Evolutionary conservation across 768 basidiomycete genomes (phyloP).

Genomic region (Collybiopsis luxurians): DNA sequence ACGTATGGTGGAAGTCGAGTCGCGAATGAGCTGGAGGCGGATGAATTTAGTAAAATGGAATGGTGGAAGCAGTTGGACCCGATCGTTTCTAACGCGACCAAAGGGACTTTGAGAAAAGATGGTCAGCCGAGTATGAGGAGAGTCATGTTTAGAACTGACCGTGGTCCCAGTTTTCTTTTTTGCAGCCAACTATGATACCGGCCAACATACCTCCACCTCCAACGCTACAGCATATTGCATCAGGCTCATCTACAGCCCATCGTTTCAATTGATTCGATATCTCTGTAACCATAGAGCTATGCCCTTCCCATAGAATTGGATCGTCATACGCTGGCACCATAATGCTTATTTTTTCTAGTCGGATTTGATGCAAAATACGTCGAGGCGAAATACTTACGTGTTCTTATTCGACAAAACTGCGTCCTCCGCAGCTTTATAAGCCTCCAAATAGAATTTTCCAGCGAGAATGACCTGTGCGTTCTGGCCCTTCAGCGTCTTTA

Average conservation of each 20-base stretch:
- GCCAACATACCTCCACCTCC: conserved; percentile 74
- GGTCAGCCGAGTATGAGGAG: neutral
- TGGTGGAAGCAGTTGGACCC: conserved; percentile 76
- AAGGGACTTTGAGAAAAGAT: conserved; percentile 43
- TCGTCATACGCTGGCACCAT: conserved; percentile 74
- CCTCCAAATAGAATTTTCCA: conserved; percentile 58
- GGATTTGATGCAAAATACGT: too few species aligned
- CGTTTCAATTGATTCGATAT: conserved; percentile 48
- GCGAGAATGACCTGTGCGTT: conserved; percentile 57
- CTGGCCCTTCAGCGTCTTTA: conserved; percentile 48
- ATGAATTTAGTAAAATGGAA: conserved; percentile 59
- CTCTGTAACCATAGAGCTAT: conserved; percentile 71
- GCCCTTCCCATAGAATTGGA: conserved; percentile 69
- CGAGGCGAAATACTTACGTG: conserved; percentile 43
- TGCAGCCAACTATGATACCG: conserved; percentile 69
- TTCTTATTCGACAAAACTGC: conserved; percentile 41
- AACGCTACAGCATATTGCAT: conserved; percentile 75
- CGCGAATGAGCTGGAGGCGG: conserved; percentile 26
- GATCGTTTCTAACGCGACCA: conserved; percentile 67
- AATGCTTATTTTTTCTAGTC: too few species aligned
- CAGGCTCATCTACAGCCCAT: conserved; percentile 39
- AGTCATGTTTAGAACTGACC: conserved; percentile 37
- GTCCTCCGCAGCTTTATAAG: conserved; percentile 47
- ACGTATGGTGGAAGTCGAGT: conserved; percentile 40
- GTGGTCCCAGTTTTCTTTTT: conserved; percentile 61